Evolutionary conservation across 345 rosid genomes (phyloP), one percentile per base, ranked within the genome.

Genomic region (Streptanthus diversifolius): DNA sequence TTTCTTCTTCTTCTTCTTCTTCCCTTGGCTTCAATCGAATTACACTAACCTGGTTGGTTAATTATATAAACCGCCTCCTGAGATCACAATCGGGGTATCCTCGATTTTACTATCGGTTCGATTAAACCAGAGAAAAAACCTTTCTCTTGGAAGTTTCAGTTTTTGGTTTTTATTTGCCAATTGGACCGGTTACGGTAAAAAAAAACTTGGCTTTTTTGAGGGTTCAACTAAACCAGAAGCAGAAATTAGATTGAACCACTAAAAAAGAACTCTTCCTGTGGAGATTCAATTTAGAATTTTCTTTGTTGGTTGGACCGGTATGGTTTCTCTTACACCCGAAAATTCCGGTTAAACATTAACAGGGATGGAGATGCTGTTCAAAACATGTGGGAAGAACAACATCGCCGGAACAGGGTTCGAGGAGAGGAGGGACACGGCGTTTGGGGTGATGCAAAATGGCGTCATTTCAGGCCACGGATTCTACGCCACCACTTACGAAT

Each of bases 291-390:
- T n/a, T n/a, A n/a, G n/a, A n/a, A n/a, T 36, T 36, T 36, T 8
- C 10, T 36, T 32, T 5, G 0, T 3, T 2, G 1, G 0, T 15
- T 7, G 7, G 8, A 21, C 72, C 68, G 78, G 45, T 51, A 14
- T 44, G 39, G 43, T 40, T 25, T 11, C 0, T n/a, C 5, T 5
- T 1, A 47, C 4, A 35, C 4, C 5, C n/a, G n/a, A n/a, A 59
- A 37, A 10, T 7, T 45, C 45, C 78, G 68, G 63, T 61, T 52
- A 8, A 51, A 10, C 1, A 10, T 2, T 1, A 15, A 3, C 66
- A 76, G 98, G 98, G 10, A 78, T 93, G 92, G 89, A 89, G 70
- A 78, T 93, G 97, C 53, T 93, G 63, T 93, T 33, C 87, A 91
- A 93, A 83, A 83, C 88, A 5, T 91, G 98, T 71, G 97, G 99